These are phyloP conservation scores for Conoideocrella luteorostrata DNA, from an alignment of 2,329 filamentous ascomycete species.

Conservation along the genomic window DNA sequence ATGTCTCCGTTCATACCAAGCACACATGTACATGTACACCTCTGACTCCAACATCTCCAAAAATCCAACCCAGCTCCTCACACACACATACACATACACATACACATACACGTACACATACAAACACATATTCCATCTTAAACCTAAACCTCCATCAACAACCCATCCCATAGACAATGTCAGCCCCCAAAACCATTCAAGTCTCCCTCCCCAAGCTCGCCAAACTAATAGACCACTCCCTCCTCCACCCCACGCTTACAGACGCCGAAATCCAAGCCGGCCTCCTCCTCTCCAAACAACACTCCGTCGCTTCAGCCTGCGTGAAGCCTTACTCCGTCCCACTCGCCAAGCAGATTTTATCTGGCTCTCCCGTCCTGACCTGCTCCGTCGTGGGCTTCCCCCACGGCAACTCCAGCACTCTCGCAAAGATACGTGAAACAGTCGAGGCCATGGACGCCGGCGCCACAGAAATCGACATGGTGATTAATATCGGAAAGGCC, in stretches of 20 bases:
- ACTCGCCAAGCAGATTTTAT: conserved; percentile 39
- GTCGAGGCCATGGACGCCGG: conserved; percentile 39
- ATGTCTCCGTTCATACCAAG: no score
- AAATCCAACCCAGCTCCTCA: no score
- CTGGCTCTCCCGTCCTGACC: conserved; percentile 40
- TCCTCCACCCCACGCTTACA: conserved; percentile 56
- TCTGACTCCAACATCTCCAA: no score
- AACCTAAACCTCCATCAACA: no score
- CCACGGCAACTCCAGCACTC: conserved; percentile 48
- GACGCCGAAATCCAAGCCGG: conserved; percentile 45
- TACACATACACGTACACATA: no score
- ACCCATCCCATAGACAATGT: no score
- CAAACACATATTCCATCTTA: no score
- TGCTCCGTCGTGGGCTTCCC: conserved; percentile 58
- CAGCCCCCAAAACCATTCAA: no score
- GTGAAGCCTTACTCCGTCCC: conserved; percentile 51
- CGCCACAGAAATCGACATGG: conserved; percentile 53
- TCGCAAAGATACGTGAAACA: conserved; percentile 49
- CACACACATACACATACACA: no score
- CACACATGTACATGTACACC: no score
- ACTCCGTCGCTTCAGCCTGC: conserved; percentile 49
- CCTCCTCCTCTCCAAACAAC: conserved; percentile 38
- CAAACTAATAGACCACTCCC: conserved; percentile 54
- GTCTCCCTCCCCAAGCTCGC: conserved; percentile 42
- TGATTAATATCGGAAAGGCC: conserved; percentile 54